Conservation (phyloP, 73 alveolate genomes). For the Tetrahymena malaccensis region DNA sequence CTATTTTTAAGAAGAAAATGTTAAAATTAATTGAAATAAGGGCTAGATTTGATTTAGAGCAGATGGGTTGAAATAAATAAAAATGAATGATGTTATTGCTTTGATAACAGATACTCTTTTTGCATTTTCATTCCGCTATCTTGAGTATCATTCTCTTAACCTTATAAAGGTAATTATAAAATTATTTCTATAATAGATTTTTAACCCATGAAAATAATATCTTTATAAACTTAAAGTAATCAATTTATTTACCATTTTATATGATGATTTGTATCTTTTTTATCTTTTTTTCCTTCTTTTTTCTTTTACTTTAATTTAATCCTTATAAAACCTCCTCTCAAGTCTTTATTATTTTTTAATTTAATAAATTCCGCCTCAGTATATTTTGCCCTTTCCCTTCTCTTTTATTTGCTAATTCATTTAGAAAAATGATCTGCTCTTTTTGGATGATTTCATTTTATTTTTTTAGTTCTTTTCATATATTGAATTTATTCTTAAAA, state of each 20-base stretch:
- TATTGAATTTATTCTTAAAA: not conserved
- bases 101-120: not conserved
- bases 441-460: not conserved
- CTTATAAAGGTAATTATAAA: not conserved
- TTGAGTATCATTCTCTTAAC: not conserved
- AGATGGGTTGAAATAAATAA: not conserved
- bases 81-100: not conserved
- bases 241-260: not conserved
- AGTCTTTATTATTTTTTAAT: not conserved
- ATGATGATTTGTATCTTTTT: not conserved
- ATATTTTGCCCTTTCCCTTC: not conserved
- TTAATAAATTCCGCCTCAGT: not conserved
- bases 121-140: not conserved
- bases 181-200: not conserved
- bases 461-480: not conserved
- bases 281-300: not conserved
- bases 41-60: not conserved
- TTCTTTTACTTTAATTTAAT: not conserved
- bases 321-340: constrained; percentile 1
- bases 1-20: not conserved
- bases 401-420: not conserved
- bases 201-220: not conserved
- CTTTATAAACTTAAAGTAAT: not conserved
- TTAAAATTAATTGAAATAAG: not conserved
- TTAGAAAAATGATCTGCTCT: not conserved